Evolutionary conservation across 2,329 filamentous ascomycete species (phyloP), one percentile per base, ranked within the genome.

Genomic region (Hysterium pulicare): DNA sequence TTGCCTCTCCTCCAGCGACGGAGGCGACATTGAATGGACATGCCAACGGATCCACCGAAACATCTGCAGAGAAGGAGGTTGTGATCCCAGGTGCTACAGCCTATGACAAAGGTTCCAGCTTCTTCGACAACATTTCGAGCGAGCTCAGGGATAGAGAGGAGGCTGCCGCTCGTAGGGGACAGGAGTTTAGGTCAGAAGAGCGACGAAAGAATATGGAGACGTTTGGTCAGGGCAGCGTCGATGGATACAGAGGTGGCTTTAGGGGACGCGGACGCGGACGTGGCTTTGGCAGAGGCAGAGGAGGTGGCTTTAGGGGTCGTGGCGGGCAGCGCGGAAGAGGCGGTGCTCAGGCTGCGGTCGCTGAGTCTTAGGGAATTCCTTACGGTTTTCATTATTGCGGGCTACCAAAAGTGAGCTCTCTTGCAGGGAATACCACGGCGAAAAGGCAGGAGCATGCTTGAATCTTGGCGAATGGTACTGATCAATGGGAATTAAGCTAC

Each of bases 101-200:
- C 0, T 98, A 98, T 71, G 91, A 96, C 73, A 95, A 90, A 70
- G 78, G 83, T 4, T 82, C 74, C 3, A 95, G 89, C 1, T 98
- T 98, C 76, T 98, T 98, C 62, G 93, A 98, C 70, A 96, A 98
- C 67, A 96, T 98, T 51, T 95, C 89, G 1, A 95, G 88, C 53
- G 93, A 98, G 64, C 79, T 87, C 48, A 94, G 87, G 67, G 93
- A 98, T 52, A 82, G 93, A 33, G 83, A 87, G 39, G 87, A 91
- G 48, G 83, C 83, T 30, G 75, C 68, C 23, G 63, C 74, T 32
- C 78, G 77, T 4, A 78, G 81, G 49, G 90, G 89, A 23, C 82
- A 87, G 36, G 89, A 95, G 65, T 94, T 93, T 82, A 83, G 93
- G 41, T 85, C 83, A 30, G 90, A 97, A 66, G 93, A 97, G 66